phyloP scores from a whole-genome alignment of 2,329 filamentous ascomycete species.

The Macroventuria anomochaeta region DNA sequence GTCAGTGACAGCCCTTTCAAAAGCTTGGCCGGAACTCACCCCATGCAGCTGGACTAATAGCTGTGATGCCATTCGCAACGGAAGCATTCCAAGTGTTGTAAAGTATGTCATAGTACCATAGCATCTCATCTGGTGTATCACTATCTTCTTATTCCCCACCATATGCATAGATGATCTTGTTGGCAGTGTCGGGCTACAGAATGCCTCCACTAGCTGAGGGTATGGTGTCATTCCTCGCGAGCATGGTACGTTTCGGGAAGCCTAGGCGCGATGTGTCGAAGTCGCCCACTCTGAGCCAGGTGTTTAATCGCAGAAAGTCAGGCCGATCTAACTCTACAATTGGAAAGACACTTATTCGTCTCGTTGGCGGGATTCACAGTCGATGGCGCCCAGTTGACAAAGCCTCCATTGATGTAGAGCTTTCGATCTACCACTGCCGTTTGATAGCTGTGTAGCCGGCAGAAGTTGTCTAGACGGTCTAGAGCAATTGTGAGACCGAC shows the following conservation, averaged over 20 bases:
- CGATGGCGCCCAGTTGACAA: slow-evolving; percentile 23
- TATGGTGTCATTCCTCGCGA: slow-evolving; percentile 63
- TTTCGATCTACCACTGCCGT: slow-evolving; percentile 63
- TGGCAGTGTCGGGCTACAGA: slow-evolving; percentile 64
- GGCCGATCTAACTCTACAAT: background rate
- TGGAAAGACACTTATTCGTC: slow-evolving; percentile 17
- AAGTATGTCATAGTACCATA: background rate
- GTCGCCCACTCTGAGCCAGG: slow-evolving; percentile 62
- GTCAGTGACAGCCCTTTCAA: no score
- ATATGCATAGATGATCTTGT: slow-evolving; percentile 66
- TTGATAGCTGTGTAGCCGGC: slow-evolving; percentile 56
- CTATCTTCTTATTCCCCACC: slow-evolving; percentile 59
- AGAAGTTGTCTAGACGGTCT: no score
- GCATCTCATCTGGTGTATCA: background rate
- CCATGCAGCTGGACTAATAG: background rate
- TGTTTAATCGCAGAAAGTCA: slow-evolving; percentile 47
- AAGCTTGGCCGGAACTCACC: no score
- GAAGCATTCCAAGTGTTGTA: background rate
- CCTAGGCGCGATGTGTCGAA: slow-evolving; percentile 49
- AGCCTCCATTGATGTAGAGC: slow-evolving; percentile 60
- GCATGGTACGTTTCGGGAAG: slow-evolving; percentile 60
- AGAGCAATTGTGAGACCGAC: background rate
- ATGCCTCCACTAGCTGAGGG: slow-evolving; percentile 55
- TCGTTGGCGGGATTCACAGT: slow-evolving; percentile 19
- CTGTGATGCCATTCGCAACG: background rate